A percentile compares a stretch with the other conserved stretches of the same genome.
Evolutionary conservation across 1,284 basidiomycete genomes (phyloP).

Genomic region (Caloboletus inedulis): DNA sequence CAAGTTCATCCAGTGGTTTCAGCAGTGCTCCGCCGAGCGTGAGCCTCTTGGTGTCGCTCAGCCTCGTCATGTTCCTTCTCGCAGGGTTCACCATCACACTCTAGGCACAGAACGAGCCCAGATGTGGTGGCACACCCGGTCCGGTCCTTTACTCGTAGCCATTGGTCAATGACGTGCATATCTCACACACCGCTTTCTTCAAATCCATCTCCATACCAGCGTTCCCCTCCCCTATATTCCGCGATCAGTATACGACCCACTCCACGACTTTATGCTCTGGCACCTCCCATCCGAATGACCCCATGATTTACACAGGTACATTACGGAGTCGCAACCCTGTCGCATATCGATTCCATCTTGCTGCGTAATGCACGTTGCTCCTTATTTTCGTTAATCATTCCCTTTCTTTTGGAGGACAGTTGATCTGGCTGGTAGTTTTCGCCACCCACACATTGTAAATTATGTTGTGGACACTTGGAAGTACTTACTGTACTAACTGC

Average conservation of each 20-base stretch:
- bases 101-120: conserved; percentile 1
- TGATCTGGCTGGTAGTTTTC: not conserved
- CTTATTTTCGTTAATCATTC: not conserved
- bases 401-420: not conserved
- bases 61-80: conserved; percentile 8
- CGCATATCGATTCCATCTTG: not conserved
- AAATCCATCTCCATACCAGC: not conserved
- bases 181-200: not conserved
- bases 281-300: no score
- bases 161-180: not conserved
- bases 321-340: not conserved
- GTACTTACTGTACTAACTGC: not conserved
- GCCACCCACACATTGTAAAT: not conserved
- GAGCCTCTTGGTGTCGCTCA: conserved; percentile 12
- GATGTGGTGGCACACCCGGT: not conserved
- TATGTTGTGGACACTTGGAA: not conserved
- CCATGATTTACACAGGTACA: not conserved
- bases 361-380: not conserved
- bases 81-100: conserved; percentile 13
- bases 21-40: not conserved
- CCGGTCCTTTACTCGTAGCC: not conserved
- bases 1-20: not conserved
- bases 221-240: not conserved
- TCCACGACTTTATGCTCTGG: not conserved
- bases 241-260: not conserved